Percentiles rank a stretch among this genome's conserved stretches.
phyloP scores from a whole-genome alignment of 768 basidiomycete species.

The Pleurotus giganteus region DNA sequence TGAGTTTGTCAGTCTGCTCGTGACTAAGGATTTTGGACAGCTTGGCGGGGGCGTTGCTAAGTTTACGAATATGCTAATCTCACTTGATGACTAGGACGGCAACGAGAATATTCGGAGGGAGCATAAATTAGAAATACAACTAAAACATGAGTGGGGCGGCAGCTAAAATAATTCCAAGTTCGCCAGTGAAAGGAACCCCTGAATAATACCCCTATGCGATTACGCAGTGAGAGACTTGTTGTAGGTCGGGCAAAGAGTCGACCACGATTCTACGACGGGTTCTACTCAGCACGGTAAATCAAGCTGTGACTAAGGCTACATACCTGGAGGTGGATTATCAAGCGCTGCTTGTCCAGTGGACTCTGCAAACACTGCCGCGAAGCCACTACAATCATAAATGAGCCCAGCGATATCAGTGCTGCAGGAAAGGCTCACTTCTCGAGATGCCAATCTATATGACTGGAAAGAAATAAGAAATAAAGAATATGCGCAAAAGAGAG shows the following conservation, averaged over 20 bases:
- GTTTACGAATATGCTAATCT: no score
- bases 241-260: constrained; percentile 4
- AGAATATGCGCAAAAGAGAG: not conserved
- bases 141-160: no score
- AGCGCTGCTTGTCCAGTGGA: constrained; percentile 16
- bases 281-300: not conserved
- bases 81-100: no score
- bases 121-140: no score
- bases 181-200: not conserved
- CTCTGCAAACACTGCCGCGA: constrained; percentile 34
- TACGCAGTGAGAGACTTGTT: not conserved
- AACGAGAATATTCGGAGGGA: no score
- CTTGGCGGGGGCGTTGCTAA: no score
- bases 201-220: not conserved
- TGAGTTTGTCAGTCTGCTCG: no score
- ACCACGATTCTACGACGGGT: not conserved
- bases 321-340: constrained; percentile 5
- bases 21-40: no score
- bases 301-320: not conserved
- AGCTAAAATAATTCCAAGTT: no score
- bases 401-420: not conserved
- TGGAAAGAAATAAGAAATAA: constrained; percentile 11
- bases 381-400: constrained; percentile 21
- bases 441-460: constrained; percentile 45
- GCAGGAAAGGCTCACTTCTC: constrained; percentile 23